These are phyloP conservation scores for Xylaria sp. DNA, from an alignment of 2,329 filamentous ascomycete species.

Conservation along the genomic window DNA sequence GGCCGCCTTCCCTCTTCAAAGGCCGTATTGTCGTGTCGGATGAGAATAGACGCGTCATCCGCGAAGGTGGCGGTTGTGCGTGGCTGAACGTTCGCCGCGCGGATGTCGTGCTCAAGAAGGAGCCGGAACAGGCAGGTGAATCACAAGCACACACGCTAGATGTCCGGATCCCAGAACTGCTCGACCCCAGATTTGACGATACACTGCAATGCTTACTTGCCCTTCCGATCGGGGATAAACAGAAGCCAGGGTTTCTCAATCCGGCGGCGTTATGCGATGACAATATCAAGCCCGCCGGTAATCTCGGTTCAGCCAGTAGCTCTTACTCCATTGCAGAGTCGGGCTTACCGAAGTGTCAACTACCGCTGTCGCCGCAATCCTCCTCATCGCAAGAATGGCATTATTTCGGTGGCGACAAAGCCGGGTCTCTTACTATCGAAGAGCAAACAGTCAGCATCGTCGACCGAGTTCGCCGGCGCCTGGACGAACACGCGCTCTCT, in stretches of 20 bases:
- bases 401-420: slow-evolving; percentile 46
- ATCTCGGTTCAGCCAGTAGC: slow-evolving; percentile 5
- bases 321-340: slow-evolving; percentile 11
- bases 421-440: slow-evolving; percentile 50
- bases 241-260: slow-evolving; percentile 15
- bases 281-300: slow-evolving; percentile 7
- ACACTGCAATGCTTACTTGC: slow-evolving; percentile 51
- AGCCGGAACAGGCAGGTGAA: slow-evolving; percentile 25
- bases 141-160: slow-evolving; percentile 25
- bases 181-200: slow-evolving; percentile 70
- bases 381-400: slow-evolving; percentile 51
- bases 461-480: slow-evolving; percentile 54
- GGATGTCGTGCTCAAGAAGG: slow-evolving; percentile 58
- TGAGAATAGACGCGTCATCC: slow-evolving; percentile 61
- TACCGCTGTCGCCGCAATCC: slow-evolving; percentile 28
- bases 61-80: slow-evolving; percentile 80
- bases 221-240: slow-evolving; percentile 13
- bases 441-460: slow-evolving; percentile 61
- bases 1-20: slow-evolving; percentile 78
- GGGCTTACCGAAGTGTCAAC: slow-evolving; percentile 26
- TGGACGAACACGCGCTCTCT: slow-evolving; percentile 51
- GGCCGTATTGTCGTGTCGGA: slow-evolving; percentile 72
- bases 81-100: slow-evolving; percentile 73
- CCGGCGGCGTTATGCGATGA: slow-evolving; percentile 19
- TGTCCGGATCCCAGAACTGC: slow-evolving; percentile 69